A percentile compares a stretch with the other conserved stretches of the same genome.
phyloP scores from a whole-genome alignment of 2,329 filamentous ascomycete genomes.

The Aspergillus felis region DNA sequence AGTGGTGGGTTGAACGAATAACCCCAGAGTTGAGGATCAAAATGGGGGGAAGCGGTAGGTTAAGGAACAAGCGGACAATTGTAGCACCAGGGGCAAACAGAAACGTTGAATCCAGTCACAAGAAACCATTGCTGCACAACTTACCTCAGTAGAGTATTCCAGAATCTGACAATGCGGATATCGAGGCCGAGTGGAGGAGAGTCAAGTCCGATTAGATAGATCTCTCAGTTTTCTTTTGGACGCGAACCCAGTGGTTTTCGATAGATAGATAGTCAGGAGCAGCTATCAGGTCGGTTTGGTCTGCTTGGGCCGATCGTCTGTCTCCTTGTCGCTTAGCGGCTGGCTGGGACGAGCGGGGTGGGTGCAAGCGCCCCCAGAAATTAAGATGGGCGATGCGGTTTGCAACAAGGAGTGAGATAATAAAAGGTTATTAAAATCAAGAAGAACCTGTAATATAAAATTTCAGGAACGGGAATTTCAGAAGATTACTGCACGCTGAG shows the following conservation, averaged over 20 bases:
- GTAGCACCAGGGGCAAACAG: slow-evolving; percentile 12
- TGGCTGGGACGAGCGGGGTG: slow-evolving; percentile 34
- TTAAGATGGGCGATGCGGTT: neutral
- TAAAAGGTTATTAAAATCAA: neutral
- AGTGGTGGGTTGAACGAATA: neutral
- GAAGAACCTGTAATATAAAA: neutral
- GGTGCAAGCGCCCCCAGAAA: slow-evolving; percentile 21
- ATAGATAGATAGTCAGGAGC: slow-evolving; percentile 5
- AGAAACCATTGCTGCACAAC: slow-evolving; percentile 13
- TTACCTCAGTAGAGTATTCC: slow-evolving; percentile 14
- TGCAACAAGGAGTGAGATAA: neutral
- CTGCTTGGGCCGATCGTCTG: slow-evolving; percentile 30
- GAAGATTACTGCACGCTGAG: neutral
- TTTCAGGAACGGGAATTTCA: neutral
- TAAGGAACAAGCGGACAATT: slow-evolving; percentile 3
- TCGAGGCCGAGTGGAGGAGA: slow-evolving; percentile 6
- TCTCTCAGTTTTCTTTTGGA: slow-evolving; percentile 12
- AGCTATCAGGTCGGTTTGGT: slow-evolving; percentile 17
- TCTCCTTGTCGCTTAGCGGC: slow-evolving; percentile 41
- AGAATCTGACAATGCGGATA: slow-evolving; percentile 9
- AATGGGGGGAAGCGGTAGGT: slow-evolving; percentile 1
- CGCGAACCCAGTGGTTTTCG: slow-evolving; percentile 17
- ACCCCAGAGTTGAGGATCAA: neutral
- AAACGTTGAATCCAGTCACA: slow-evolving; percentile 10
- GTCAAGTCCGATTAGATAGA: slow-evolving; percentile 4